A percentile compares a stretch with the other conserved stretches of the same genome.
These are phyloP conservation scores for Staphylotrichum longicolle DNA, from an alignment of 495 filamentous ascomycete genomes.

Conservation along the genomic window DNA sequence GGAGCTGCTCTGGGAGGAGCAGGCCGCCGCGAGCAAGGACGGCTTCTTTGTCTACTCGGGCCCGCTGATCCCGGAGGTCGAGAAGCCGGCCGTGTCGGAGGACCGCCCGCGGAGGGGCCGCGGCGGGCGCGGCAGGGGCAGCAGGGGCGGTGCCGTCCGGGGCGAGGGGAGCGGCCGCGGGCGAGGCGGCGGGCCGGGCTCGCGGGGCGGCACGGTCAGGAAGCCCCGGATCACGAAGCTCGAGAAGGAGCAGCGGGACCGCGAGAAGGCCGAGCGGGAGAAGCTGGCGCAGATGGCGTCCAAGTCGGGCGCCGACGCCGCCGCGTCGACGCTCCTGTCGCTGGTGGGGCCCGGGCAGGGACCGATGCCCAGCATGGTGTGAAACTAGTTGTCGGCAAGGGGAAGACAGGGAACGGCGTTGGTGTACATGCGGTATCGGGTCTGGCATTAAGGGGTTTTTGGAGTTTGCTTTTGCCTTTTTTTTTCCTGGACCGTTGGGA, in stretches of 20 bases:
- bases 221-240: slow-evolving; percentile 82
- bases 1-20: slow-evolving; percentile 92
- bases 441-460: neutral
- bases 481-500: neutral
- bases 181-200: slow-evolving; percentile 67
- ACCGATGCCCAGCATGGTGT: slow-evolving; percentile 5
- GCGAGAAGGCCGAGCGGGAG: slow-evolving; percentile 51
- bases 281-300: slow-evolving; percentile 29
- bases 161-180: slow-evolving; percentile 47
- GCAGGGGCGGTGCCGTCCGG: slow-evolving; percentile 54
- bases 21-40: slow-evolving; percentile 89
- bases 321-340: neutral
- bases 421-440: slow-evolving; percentile 7
- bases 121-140: slow-evolving; percentile 55
- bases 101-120: slow-evolving; percentile 76
- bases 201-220: slow-evolving; percentile 72
- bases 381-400: neutral
- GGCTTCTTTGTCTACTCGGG: slow-evolving; percentile 88
- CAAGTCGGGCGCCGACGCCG: slow-evolving; percentile 9
- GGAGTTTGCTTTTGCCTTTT: slow-evolving; percentile 8
- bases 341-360: neutral
- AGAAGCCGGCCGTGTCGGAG: slow-evolving; percentile 76
- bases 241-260: slow-evolving; percentile 70
- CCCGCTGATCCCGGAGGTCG: slow-evolving; percentile 78
- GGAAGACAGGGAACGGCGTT: neutral